phyloP scores from a whole-genome alignment of 139 green algal species.

The Zygnema circumcarinatum region DNA sequence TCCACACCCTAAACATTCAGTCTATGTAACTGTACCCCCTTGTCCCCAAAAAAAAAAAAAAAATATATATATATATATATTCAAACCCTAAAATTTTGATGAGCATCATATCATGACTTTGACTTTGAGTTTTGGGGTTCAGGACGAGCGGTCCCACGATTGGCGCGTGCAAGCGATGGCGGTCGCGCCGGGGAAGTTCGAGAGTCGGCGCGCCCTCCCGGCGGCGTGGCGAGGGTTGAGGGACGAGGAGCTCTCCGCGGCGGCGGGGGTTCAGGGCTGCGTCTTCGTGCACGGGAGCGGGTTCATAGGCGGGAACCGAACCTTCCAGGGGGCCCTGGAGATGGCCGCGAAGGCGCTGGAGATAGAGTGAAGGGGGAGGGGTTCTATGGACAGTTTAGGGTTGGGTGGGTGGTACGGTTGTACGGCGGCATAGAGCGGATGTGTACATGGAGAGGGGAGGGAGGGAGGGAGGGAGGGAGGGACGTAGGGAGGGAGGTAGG shows the following conservation, averaged over 20 bases:
- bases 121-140: constrained; percentile 2
- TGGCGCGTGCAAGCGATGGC: constrained; percentile 79
- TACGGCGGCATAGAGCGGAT: no score
- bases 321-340: constrained; percentile 75
- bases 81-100: no score
- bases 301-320: constrained; percentile 93
- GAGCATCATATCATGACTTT: no score
- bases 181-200: constrained; percentile 78
- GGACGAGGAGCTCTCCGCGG: constrained; percentile 79
- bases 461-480: no score
- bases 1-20: neutral
- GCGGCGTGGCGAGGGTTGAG: constrained; percentile 85
- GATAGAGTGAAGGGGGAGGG: neutral
- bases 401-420: neutral
- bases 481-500: no score
- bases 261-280: constrained; percentile 77
- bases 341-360: constrained; percentile 68
- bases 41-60: no score
- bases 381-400: neutral
- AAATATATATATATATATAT: no score
- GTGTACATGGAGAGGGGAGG: no score
- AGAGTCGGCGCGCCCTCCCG: constrained; percentile 83
- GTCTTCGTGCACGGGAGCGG: constrained; percentile 91
- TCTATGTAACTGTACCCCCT: neutral
- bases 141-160: constrained; percentile 55